A percentile compares a stretch with the other conserved stretches of the same genome.
Conservation (phyloP, 2,329 filamentous ascomycete species). For the Colletotrichum sp. region DNA sequence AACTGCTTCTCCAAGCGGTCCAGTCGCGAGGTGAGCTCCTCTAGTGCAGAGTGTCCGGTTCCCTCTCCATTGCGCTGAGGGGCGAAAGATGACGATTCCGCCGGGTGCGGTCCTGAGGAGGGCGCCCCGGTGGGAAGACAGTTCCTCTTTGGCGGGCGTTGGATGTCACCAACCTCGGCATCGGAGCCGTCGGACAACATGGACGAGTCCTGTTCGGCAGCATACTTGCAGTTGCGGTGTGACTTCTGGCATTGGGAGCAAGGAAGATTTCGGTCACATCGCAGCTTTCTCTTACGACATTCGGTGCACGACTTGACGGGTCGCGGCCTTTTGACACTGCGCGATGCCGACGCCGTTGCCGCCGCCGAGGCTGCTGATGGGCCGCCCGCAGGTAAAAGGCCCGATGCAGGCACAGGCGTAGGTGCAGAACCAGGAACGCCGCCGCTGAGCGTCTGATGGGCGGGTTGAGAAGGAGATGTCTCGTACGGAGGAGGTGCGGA, state of each 20-base stretch:
- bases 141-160: conserved; percentile 44
- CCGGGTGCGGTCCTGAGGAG: background rate
- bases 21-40: conserved; percentile 54
- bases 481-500: background rate
- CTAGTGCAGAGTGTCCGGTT: conserved; percentile 39
- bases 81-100: background rate
- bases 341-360: conserved; percentile 22
- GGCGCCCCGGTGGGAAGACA: conserved; percentile 25
- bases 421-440: background rate
- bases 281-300: conserved; percentile 62
- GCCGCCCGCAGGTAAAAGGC: conserved; percentile 1
- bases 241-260: conserved; percentile 65
- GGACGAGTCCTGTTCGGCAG: conserved; percentile 51
- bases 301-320: conserved; percentile 63
- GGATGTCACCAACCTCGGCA: conserved; percentile 34
- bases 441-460: conserved; percentile 4
- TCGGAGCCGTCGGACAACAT: conserved; percentile 57
- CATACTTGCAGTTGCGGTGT: conserved; percentile 58
- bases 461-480: conserved; percentile 13
- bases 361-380: background rate
- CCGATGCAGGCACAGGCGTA: background rate
- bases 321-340: conserved; percentile 57
- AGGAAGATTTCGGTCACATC: conserved; percentile 60
- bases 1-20: conserved; percentile 60
- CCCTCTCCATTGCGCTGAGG: conserved; percentile 32